Evolutionary conservation across 2,329 filamentous ascomycete genomes (phyloP).

Genomic region (Fusarium luffae): DNA sequence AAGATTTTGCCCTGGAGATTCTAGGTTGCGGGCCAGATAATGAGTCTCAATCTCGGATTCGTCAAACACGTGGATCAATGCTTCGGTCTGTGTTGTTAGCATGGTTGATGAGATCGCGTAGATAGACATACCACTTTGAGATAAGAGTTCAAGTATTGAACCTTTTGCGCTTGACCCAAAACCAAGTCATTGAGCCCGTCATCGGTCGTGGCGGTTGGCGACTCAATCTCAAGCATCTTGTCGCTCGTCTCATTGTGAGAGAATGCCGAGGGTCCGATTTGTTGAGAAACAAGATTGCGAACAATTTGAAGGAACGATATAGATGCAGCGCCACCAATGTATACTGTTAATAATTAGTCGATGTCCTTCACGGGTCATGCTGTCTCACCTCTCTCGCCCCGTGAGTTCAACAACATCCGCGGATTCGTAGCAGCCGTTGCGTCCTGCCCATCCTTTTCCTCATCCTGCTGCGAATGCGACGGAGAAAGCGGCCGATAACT

Average conservation of each 20-base stretch:
- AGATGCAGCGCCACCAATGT: slow-evolving; percentile 61
- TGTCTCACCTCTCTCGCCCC: slow-evolving; percentile 61
- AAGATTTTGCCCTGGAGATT: neutral
- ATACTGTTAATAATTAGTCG: slow-evolving; percentile 50
- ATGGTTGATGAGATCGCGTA: accelerated
- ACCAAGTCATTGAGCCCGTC: neutral
- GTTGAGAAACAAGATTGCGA: slow-evolving; percentile 39
- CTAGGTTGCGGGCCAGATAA: neutral
- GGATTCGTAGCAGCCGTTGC: slow-evolving; percentile 33
- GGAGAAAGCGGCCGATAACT: slow-evolving; percentile 46
- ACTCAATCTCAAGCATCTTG: slow-evolving; percentile 45
- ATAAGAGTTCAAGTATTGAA: slow-evolving; percentile 30
- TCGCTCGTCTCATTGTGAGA: slow-evolving; percentile 46
- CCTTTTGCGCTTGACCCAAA: neutral
- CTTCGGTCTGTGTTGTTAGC: slow-evolving; percentile 46
- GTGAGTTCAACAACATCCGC: slow-evolving; percentile 62
- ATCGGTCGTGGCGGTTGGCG: slow-evolving; percentile 16
- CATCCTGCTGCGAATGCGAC: slow-evolving; percentile 46
- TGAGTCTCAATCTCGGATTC: slow-evolving; percentile 45
- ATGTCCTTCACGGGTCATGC: neutral
- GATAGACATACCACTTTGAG: slow-evolving; percentile 27
- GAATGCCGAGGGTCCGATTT: slow-evolving; percentile 44
- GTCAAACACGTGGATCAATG: slow-evolving; percentile 50
- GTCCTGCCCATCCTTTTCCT: slow-evolving; percentile 30
- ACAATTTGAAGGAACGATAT: slow-evolving; percentile 64